Evolutionary conservation across 495 filamentous ascomycete species (phyloP), one percentile per base, ranked within the genome.

Genomic region (Tuber calosporum): DNA sequence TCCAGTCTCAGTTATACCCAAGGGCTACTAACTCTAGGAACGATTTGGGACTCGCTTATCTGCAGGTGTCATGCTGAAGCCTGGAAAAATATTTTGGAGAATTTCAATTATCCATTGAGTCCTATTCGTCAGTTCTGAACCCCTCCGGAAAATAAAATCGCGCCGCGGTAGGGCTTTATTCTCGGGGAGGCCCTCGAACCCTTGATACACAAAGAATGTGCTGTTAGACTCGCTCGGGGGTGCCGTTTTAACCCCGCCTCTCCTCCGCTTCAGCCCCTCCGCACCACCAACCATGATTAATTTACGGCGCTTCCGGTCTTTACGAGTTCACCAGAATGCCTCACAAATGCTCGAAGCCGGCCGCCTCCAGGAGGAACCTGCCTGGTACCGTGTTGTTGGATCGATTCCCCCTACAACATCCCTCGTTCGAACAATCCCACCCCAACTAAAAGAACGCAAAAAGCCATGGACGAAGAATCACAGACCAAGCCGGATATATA

Each of bases 321-420:
- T 91, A 70, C 88, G 90, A 73, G 92, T 96, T 71, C 87, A 89
- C 83, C 86, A 89, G 80, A 88, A 87, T 20, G 89, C 90, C 41
- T 81, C 88, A 41, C 85, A 85, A 70, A 85, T 88, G 78, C 83
- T 89, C 68, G 85, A 87, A 58, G 83, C 84, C 36, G 81, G 81
- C 30, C 78, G 76, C 37, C 73, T 85, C 68, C 77, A 72, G 9
- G 77, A 78, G 39, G 82, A 88, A 66, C 93, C 94, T 9, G 83
- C 88, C 77, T 98, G 95, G 96, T 89, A 91, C 81, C 83, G 88
- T 45, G 90, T 90, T 15, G 82, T 98, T 66, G 84, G 86, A 70
- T 84, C 88, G 68, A 89, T 95, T 72, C 94, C 94, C 22, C 94
- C 95, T 1, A 83, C 92, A 53, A 91, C 96, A 83, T 87, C 88